Base-by-base conservation (phyloP, 1,284 basidiomycete genomes). In the Fomitopsis schrenkii region DNA sequence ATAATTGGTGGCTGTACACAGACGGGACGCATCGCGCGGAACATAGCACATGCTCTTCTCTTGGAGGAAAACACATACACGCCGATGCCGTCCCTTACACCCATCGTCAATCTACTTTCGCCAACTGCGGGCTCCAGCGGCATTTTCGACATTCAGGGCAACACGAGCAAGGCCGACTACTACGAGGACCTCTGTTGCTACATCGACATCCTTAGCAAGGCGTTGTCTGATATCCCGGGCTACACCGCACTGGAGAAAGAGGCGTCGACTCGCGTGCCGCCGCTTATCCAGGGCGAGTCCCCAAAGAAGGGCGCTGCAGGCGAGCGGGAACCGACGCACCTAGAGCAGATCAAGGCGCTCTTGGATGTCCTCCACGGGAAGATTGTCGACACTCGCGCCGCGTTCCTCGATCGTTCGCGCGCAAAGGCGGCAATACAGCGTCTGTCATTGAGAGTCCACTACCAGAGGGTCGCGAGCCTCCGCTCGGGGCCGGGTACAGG, bases 321-420 rank as follows among this genome's bases (percentile, higher is more conserved):
- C 14, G 78, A 75, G 64, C 77, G 78, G 59, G 66, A 69, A 3
- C 66, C 71, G 33, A 73, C 79, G 9, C 75, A 78, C 19, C 70
- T 90, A 14, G 78, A 84, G 61, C 71, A 77, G 35, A 72, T 90
- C 26, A 77, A 76, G 36, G 66, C 64, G 28, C 75, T 75, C 9
- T 71, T 89, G 6, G 81, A 87, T 45, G 67, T 68, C 10, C 68
- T 89, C 15, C 85, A 88, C 67, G 79, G 80, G n/a, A 81, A 78
- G 58, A 91, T 91, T 58, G 89, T 82, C 45, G 90, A 91, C 70
- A 86, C 84, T 3, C 84, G 87, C 54, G 88, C 86, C 22, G 83
- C 85, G 8, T 84, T 88, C 70, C 78, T 91, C 40, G 90, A 90
- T 63, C 83, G 90, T 46, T 90, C 90, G 5, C 79, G 83, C 57